Evolutionary conservation across 306 rosid genomes (phyloP), one percentile per base, ranked within the genome.

Genomic region (Fragaria nilgerrensis): DNA sequence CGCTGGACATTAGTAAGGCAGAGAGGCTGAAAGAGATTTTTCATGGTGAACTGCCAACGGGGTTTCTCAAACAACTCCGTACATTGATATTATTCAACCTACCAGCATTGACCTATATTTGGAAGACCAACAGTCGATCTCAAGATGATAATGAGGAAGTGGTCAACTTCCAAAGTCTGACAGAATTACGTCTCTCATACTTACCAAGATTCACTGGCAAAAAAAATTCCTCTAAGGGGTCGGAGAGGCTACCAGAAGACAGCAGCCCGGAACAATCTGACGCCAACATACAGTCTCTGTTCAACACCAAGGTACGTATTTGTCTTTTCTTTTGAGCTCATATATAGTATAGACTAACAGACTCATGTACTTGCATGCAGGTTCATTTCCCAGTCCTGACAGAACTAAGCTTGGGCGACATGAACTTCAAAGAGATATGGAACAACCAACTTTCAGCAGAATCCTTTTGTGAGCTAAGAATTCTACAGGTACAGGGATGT

Each of bases 391-490:
- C 34, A 25, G 36, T 23, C 16, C 11, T 58, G 17, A 9, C 6
- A 58, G 0, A 23, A 0, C 7, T 58, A n/a, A n/a, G n/a, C n/a
- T n/a, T n/a, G n/a, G n/a, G n/a, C n/a, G n/a, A n/a, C n/a, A n/a
- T 22, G 34, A 23, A 58, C 7, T 2, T 11, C 1, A 11, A 23
- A 25, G 64, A 58, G 64, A 58, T 58, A 58, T 58, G 64, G 64
- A 23, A 1, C 64, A 1, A 13, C 34, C 64, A 22, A 23, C 34
- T 23, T 58, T n/a, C 47, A 14, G 48, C 52, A 10, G 13, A n/a
- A 66, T 73, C 77, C 7, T 55, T 73, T 36, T 37, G 67, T 73
- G 52, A 73, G 25, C 68, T 56, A 23, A 56, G 12, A 22, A 3
- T 1, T 2, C 25, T 73, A 5, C 0, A 14, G 19, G 66, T 73